Percentiles rank a stretch among this genome's conserved stretches.
These are phyloP conservation scores for Malassezia japonica DNA, from an alignment of 1,284 basidiomycete genomes.

Conservation along the genomic window DNA sequence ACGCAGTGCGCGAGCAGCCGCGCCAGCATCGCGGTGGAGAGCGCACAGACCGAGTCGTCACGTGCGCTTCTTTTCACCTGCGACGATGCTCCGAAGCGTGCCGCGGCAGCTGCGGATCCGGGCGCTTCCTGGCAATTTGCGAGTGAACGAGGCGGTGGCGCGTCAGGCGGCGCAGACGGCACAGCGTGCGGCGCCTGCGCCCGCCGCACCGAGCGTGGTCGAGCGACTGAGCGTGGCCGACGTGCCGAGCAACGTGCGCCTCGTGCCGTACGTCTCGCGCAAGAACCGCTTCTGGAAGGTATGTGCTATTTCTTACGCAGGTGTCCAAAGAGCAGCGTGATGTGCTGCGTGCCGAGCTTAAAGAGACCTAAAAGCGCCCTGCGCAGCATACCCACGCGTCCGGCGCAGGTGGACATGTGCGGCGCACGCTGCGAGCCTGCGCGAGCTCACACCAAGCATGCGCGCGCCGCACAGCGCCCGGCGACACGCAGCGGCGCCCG, in stretches of 20 bases:
- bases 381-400: neutral
- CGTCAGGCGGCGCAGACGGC: neutral
- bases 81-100: constrained; percentile 4
- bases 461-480: no score
- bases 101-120: constrained; percentile 5
- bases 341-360: neutral
- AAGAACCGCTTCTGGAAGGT: constrained; percentile 19
- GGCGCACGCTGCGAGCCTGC: no score
- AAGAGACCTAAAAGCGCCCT: neutral
- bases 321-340: constrained; percentile 4
- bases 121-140: constrained; percentile 4
- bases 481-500: neutral
- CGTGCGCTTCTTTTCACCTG: neutral
- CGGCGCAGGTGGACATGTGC: no score
- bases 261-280: constrained; percentile 10
- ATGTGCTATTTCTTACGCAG: neutral
- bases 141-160: neutral
- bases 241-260: constrained; percentile 11
- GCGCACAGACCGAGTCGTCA: neutral
- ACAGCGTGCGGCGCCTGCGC: neutral
- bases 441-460: no score
- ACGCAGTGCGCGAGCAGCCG: constrained; percentile 65
- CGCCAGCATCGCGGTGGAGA: constrained; percentile 54
- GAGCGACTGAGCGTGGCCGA: constrained; percentile 1
- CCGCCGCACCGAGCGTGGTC: neutral